Evolutionary conservation across 2,329 filamentous ascomycete genomes (phyloP), one percentile per base, ranked within the genome.

Genomic region (Ophiosphaerella narmari): DNA sequence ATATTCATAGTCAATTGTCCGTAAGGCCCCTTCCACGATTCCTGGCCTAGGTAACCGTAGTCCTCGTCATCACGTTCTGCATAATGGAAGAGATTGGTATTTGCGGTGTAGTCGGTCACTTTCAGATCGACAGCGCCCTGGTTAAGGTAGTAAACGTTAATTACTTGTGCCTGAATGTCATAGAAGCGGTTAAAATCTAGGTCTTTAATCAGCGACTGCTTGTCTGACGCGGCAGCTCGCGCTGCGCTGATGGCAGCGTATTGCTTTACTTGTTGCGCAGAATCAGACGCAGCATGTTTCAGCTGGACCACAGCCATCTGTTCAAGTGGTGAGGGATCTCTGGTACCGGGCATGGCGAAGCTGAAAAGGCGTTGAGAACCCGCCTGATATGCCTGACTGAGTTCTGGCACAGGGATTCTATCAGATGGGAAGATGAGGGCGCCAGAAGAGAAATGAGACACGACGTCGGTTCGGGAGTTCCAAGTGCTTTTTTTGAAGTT

Each of bases 1-100:
- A 97, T 74, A 60, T 87, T 85, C 44, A 97, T 77, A 1, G 86
- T 87, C 65, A 82, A 77, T 63, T 86, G 85, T 2, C 91, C 92
- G 59, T 77, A 87, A 0, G 92, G 92, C 0, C 91, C 91, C 2
- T 77, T 75, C 89, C 89, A 96, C 6, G 26, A 29, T n/a, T 68
- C 34, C 71, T 72, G 16, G 68, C 67, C 42, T 49, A 62, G 67
- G 43, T 57, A 11, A 49, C 14, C 50, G 5, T 46, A 33, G 1
- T 68, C 57, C 13, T 64, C 56, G 11, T 60, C 52, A 0, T 71
- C 58, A 4, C 74, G 74, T 31, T 76, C 66, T 12, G 65, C 62
- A 50, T 84, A 84, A 32, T 85, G 72, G 57, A 80, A 86, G 50
- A 97, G 85, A 1, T 64, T 52, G 0, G 77, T 65, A 63, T 97